phyloP scores from a whole-genome alignment of 306 rosid genomes.

The Calophaca sinica region DNA sequence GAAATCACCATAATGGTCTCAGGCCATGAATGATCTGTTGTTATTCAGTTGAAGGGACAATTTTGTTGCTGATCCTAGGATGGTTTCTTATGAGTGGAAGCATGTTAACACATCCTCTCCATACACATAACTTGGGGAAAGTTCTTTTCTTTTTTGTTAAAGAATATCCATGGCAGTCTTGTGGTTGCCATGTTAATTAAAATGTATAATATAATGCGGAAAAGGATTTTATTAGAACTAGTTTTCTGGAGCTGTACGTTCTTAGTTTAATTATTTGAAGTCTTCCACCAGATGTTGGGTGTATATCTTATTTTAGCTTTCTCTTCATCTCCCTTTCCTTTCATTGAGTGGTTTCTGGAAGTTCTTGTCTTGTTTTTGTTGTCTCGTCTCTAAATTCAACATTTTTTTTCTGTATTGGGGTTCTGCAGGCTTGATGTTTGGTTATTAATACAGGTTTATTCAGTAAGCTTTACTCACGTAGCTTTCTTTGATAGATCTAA shows the following conservation, averaged over 20 bases:
- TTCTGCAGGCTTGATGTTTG: slow-evolving; percentile 15
- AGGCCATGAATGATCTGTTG: neutral
- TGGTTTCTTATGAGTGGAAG: slow-evolving; percentile 11
- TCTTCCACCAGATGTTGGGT: neutral
- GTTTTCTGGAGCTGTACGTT: neutral
- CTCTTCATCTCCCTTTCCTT: neutral
- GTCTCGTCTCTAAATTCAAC: neutral
- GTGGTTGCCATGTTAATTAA: neutral
- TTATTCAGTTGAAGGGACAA: slow-evolving; percentile 18
- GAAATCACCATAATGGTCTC: neutral
- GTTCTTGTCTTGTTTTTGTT: neutral
- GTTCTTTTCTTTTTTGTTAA: neutral
- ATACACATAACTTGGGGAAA: neutral
- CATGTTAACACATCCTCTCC: neutral
- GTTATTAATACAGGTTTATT: neutral
- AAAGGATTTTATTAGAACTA: too few species aligned
- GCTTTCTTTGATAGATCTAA: too few species aligned
- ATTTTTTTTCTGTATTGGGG: neutral
- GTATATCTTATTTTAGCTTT: neutral
- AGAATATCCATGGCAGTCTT: neutral
- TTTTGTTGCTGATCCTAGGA: neutral
- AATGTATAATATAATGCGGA: neutral
- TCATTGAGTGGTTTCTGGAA: slow-evolving; percentile 8
- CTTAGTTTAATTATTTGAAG: neutral
- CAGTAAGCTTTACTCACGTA: neutral